Conservation (phyloP, 116 monocot species). For the Papilionanthe hybrid region DNA sequence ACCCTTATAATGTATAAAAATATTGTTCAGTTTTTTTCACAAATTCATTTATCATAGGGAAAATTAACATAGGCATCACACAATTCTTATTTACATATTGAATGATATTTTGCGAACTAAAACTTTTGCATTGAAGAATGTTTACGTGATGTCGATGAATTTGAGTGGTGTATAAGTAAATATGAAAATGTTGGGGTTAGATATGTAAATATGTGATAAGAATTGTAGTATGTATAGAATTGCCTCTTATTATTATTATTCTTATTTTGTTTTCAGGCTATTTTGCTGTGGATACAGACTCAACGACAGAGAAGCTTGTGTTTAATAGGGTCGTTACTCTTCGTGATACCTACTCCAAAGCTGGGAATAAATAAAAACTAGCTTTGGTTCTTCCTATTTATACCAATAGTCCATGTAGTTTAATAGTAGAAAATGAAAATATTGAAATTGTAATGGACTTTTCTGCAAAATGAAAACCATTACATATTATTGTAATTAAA, state of each 20-base stretch:
- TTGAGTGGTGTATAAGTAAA: too few relatives aligned
- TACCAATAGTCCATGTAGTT: not conserved
- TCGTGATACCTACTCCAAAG: slow-evolving; percentile 65
- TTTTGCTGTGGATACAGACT: slow-evolving; percentile 67
- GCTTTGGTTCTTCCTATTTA: not conserved
- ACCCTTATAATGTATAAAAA: too few relatives aligned
- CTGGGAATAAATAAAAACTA: slow-evolving; percentile 25
- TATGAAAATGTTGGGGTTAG: too few relatives aligned
- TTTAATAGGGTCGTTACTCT: slow-evolving; percentile 91
- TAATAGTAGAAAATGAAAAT: not conserved
- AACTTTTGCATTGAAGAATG: too few relatives aligned
- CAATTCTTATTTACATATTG: too few relatives aligned
- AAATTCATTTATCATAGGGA: not conserved
- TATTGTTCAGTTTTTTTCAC: not conserved
- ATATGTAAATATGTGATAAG: too few relatives aligned
- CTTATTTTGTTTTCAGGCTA: slow-evolving; percentile 48
- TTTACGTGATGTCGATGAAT: too few relatives aligned
- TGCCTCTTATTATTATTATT: too few relatives aligned
- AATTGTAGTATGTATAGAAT: too few relatives aligned
- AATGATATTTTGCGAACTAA: too few relatives aligned
- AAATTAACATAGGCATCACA: too few relatives aligned
- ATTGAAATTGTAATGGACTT: not conserved
- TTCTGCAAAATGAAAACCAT: not conserved
- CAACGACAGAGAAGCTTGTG: slow-evolving; percentile 56
- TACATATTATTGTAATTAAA: too few relatives aligned